These are phyloP conservation scores for Calocera viscosa DNA, from an alignment of 768 basidiomycete species.

Conservation along the genomic window DNA sequence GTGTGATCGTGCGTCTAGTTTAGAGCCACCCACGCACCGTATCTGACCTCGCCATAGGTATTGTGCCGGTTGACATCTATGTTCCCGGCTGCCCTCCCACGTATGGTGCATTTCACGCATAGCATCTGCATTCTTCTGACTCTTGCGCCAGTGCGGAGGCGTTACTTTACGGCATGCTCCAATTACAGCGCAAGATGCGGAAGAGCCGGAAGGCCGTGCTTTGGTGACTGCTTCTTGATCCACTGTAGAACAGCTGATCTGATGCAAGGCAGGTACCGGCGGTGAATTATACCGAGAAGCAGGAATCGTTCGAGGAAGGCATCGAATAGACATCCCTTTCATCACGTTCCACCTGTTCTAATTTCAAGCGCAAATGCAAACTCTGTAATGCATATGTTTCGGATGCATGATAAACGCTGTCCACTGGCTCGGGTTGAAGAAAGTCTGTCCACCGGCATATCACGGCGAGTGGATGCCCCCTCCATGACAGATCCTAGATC, in stretches of 20 bases:
- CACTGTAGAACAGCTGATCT: not conserved
- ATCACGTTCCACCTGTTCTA: not conserved
- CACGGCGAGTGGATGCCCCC: too few relatives aligned
- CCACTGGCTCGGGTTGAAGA: not conserved
- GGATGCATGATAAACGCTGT: not conserved
- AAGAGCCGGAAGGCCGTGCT: slow-evolving; percentile 72
- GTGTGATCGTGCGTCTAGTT: slow-evolving; percentile 64
- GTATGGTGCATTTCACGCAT: not conserved
- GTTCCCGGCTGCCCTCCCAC: slow-evolving; percentile 91
- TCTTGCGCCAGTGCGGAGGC: slow-evolving; percentile 59
- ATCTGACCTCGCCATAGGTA: slow-evolving; percentile 38
- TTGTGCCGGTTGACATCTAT: slow-evolving; percentile 97
- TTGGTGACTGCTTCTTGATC: slow-evolving; percentile 45
- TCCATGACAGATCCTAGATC: too few relatives aligned
- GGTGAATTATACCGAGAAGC: not conserved
- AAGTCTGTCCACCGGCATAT: too few relatives aligned
- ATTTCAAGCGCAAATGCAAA: not conserved
- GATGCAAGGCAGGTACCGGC: not conserved
- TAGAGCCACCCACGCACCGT: not conserved
- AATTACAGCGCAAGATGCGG: slow-evolving; percentile 93
- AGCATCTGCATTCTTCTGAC: slow-evolving; percentile 7
- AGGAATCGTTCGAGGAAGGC: not conserved
- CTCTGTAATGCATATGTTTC: slow-evolving; percentile 4
- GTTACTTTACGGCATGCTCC: slow-evolving; percentile 89
- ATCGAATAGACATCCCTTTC: not conserved